These are phyloP conservation scores for Cadophora gregata DNA, from an alignment of 2,329 filamentous ascomycete genomes.

Conservation along the genomic window DNA sequence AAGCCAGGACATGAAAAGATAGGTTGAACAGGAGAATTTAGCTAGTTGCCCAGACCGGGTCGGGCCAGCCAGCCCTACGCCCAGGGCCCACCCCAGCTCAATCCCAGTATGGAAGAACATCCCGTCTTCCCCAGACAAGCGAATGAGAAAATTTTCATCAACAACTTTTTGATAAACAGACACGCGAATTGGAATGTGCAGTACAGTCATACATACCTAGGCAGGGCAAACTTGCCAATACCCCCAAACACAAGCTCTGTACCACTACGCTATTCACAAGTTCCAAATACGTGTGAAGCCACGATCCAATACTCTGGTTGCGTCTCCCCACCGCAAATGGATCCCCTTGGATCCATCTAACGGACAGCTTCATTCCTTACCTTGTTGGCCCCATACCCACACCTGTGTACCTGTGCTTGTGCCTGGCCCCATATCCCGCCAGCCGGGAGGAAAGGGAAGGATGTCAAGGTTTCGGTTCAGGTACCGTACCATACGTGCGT, in stretches of 20 bases:
- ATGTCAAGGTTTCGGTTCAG: slow-evolving; percentile 1
- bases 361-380: background rate
- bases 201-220: slow-evolving; percentile 6
- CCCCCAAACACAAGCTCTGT: background rate
- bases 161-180: background rate
- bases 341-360: background rate
- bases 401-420: background rate
- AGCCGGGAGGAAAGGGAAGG: background rate
- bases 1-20: background rate
- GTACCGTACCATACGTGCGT: background rate
- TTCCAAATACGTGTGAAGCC: slow-evolving; percentile 13
- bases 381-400: background rate
- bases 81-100: background rate
- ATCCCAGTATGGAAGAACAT: slow-evolving; percentile 6
- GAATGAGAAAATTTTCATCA: slow-evolving; percentile 13
- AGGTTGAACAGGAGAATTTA: background rate
- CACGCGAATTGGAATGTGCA: background rate
- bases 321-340: background rate
- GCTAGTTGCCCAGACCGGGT: background rate
- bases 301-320: slow-evolving; percentile 16
- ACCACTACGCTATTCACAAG: too few relatives aligned
- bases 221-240: background rate
- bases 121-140: slow-evolving; percentile 1
- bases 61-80: slow-evolving; percentile 10
- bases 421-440: slow-evolving; percentile 7